Evolutionary conservation across 2,329 filamentous ascomycete species (phyloP), one percentile per base, ranked within the genome.

Genomic region (Beauveria sp.): DNA sequence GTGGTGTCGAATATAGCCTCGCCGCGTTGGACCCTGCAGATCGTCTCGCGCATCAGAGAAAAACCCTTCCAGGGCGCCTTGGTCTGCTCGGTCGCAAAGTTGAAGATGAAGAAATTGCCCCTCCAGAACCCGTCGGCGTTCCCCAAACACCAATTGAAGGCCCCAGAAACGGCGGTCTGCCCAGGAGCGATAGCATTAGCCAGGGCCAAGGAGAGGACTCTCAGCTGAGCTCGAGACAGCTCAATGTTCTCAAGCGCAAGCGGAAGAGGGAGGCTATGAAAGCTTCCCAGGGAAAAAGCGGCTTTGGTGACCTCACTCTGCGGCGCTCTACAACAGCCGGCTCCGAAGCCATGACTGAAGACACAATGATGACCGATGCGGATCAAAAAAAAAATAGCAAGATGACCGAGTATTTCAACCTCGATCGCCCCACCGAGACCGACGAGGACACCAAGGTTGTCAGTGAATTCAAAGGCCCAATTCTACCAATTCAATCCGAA

Each of bases 231-330:
- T 93, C 95, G 63, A 86, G 95, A 47, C 95, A 99, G 70, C 84
- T 97, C 22, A 99, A 99, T 70, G 91, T 95, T 58, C 78, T 99
- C 10, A 98, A 98, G 74, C 86, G 95, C 49, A 97, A 98, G 72
- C 86, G 92, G 49, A 99, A 98, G 75, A 86, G 89, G 68, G 91
- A 96, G 67, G 87, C 92, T 3, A 91, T 95, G 73, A 88, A 91
- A 69, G 91, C 93, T 58, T 91, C 83, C 0, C 82, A 93, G 62
- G 93, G 89, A 66, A 98, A 97, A 72, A 88, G 91, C 58, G 87
- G 90, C 0, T 89, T 96, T 53, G 92, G 96, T 51, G 95, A 99
- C 72, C 80, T 99, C 58, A 90, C 91, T 0, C 76, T 86, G 10
- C 81, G 89, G 54, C 81, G 86, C 46, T 82, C 78, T 60, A 85